These are phyloP conservation scores for Backusella australiensis DNA, from an alignment of 192 early-diverging fungal genomes.

Conservation along the genomic window DNA sequence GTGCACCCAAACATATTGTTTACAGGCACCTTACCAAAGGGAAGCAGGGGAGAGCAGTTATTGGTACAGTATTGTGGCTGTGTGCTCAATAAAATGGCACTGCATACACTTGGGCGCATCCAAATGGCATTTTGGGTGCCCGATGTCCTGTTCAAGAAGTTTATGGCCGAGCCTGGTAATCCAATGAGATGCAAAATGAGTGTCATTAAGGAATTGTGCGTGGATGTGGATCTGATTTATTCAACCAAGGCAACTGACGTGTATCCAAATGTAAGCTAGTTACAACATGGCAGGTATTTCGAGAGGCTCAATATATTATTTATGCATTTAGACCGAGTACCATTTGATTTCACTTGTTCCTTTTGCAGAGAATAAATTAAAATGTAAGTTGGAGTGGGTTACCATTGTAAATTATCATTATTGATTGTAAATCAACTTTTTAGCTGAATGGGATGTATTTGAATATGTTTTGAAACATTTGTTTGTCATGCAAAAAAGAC, in stretches of 20 bases:
- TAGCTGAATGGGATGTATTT: conserved; percentile 42
- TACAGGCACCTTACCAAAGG: conserved; percentile 36
- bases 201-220: conserved; percentile 29
- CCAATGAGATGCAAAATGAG: conserved; percentile 33
- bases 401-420: background rate
- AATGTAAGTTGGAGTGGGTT: conserved; percentile 14
- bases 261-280: conserved; percentile 22
- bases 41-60: conserved; percentile 31
- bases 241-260: conserved; percentile 3
- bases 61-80: conserved; percentile 33
- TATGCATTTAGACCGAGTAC: conserved; percentile 20
- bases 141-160: conserved; percentile 18
- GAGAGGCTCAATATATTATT: too few species aligned
- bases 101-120: conserved; percentile 36
- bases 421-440: background rate
- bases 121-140: conserved; percentile 41
- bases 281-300: too few species aligned
- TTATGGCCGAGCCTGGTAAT: conserved; percentile 15
- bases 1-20: conserved; percentile 31
- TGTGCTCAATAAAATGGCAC: conserved; percentile 35
- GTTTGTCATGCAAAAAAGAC: conserved; percentile 33
- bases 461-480: conserved; percentile 40
- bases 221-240: conserved; percentile 16
- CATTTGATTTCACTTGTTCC: conserved; percentile 34
- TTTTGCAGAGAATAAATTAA: conserved; percentile 14